Evolutionary conservation across 495 filamentous ascomycete genomes (phyloP).

Genomic region (Xanthoparmelia taractica): DNA sequence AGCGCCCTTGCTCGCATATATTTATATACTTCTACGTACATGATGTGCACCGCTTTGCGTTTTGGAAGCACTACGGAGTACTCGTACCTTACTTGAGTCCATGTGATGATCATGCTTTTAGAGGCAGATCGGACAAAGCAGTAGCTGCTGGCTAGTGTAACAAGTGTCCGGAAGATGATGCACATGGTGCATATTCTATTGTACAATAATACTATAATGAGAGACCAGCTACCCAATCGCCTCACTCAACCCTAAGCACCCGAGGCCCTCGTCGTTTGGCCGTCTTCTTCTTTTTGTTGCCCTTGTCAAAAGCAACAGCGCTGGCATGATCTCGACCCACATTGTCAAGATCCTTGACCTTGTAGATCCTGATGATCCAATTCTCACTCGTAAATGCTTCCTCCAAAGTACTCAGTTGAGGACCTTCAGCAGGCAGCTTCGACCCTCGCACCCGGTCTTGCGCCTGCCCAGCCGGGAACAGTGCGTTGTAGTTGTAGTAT

Average conservation of each 20-base stretch:
- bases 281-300: constrained; percentile 87
- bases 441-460: constrained; percentile 80
- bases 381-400: constrained; percentile 99
- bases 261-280: constrained; percentile 71
- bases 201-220: too few relatives aligned
- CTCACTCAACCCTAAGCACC: constrained; percentile 75
- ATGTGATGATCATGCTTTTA: not conserved
- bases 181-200: constrained; percentile 18
- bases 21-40: too few relatives aligned
- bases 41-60: not conserved
- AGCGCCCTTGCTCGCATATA: not conserved
- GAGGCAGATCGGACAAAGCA: not conserved
- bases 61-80: too few relatives aligned
- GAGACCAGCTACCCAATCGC: too few relatives aligned
- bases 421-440: constrained; percentile 75
- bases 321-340: constrained; percentile 80
- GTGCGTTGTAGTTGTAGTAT: constrained; percentile 90
- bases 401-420: constrained; percentile 79
- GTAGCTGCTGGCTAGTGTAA: too few relatives aligned
- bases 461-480: constrained; percentile 90
- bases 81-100: too few relatives aligned
- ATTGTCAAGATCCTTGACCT: constrained; percentile 98
- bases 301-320: constrained; percentile 82
- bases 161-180: not conserved
- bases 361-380: constrained; percentile 99